phyloP scores from a whole-genome alignment of 176 grass and related monocot genomes.

The Puya raimondii region DNA sequence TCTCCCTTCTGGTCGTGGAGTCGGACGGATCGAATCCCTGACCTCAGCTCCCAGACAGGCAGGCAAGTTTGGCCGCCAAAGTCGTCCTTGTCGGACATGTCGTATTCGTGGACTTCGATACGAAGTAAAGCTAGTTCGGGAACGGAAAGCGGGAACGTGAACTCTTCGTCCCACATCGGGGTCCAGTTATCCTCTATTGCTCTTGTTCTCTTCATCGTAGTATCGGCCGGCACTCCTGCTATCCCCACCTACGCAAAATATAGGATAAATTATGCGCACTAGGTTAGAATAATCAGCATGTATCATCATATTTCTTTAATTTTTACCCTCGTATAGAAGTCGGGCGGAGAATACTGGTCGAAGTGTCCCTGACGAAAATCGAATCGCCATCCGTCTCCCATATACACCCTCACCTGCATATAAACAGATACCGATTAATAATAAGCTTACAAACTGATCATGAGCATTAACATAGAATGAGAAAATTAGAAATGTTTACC shows the following conservation, averaged over 20 bases:
- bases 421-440: neutral
- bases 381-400: slow-evolving; percentile 80
- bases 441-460: neutral
- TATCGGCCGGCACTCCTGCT: slow-evolving; percentile 50
- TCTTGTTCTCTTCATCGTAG: slow-evolving; percentile 40
- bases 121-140: slow-evolving; percentile 75
- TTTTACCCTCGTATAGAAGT: slow-evolving; percentile 70
- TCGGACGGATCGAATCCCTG: slow-evolving; percentile 45
- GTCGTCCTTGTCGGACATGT: slow-evolving; percentile 58
- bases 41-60: slow-evolving; percentile 63
- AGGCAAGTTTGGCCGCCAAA: slow-evolving; percentile 68
- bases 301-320: neutral
- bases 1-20: slow-evolving; percentile 37
- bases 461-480: neutral
- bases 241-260: slow-evolving; percentile 40
- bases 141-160: slow-evolving; percentile 36
- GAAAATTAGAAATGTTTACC: slow-evolving; percentile 13
- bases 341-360: slow-evolving; percentile 65
- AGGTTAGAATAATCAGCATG: neutral
- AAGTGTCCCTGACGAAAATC: slow-evolving; percentile 62
- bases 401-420: slow-evolving; percentile 70
- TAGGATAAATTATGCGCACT: neutral
- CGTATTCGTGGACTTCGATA: slow-evolving; percentile 72
- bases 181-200: slow-evolving; percentile 57
- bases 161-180: slow-evolving; percentile 67